Conservation (phyloP, 129 eudicot genomes). For the sunflower (Helianthus annuus) region DNA sequence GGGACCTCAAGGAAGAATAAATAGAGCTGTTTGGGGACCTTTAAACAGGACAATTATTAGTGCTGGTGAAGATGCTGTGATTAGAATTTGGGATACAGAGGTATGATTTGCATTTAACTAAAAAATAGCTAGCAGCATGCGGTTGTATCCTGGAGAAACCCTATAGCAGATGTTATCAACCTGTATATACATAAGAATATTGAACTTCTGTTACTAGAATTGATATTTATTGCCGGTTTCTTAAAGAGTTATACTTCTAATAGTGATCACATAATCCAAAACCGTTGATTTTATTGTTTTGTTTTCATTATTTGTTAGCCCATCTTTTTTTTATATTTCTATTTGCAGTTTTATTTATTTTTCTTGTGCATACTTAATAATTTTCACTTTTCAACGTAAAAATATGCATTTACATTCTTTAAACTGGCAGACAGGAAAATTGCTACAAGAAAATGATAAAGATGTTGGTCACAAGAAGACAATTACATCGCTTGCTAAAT, state of each 20-base stretch:
- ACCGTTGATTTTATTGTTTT: neutral
- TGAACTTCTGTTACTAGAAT: neutral
- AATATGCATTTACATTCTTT: neutral
- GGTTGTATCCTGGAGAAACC: neutral
- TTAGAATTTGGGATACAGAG: conserved; percentile 95
- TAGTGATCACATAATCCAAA: neutral
- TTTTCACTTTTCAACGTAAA: neutral
- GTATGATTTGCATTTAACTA: conserved; percentile 32
- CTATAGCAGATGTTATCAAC: neutral
- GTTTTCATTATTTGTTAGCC: neutral
- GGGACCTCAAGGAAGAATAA: conserved; percentile 86
- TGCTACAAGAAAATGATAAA: conserved; percentile 69
- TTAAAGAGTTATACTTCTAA: neutral
- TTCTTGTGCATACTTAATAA: neutral
- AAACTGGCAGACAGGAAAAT: conserved; percentile 61
- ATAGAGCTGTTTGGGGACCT: conserved; percentile 98
- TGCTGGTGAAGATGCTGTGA: conserved; percentile 79
- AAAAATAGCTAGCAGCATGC: neutral
- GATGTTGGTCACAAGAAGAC: conserved; percentile 75
- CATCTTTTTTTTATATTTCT: neutral
- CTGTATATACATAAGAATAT: neutral
- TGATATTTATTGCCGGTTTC: neutral
- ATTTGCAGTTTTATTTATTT: neutral
- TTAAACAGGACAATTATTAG: conserved; percentile 76
- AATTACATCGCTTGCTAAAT: conserved; percentile 70